A percentile compares a stretch with the other conserved stretches of the same genome.
Conservation (phyloP, 352 stramenopile species). For the Achlya hypogyna region DNA sequence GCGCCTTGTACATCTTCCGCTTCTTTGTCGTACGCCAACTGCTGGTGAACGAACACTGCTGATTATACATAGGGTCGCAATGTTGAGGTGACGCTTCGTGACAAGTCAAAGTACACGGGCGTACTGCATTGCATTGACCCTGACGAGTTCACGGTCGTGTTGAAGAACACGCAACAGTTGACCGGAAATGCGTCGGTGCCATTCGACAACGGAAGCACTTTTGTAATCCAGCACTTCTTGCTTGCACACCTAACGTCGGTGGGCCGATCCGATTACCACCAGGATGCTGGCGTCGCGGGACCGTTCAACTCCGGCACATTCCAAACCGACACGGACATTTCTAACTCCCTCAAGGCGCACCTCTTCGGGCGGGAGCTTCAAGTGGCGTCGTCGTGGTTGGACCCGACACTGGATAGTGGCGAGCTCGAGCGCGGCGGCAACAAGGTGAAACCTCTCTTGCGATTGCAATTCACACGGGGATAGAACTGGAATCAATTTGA, state of each 20-base stretch:
- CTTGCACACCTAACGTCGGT: conserved; percentile 53
- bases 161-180: conserved; percentile 62
- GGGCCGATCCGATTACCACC: conserved; percentile 51
- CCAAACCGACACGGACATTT: conserved; percentile 89
- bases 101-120: conserved; percentile 51
- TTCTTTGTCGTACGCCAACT: conserved; percentile 42
- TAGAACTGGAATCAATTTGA: conserved; percentile 94
- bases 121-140: conserved; percentile 76
- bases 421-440: conserved; percentile 48
- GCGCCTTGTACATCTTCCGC: conserved; percentile 69
- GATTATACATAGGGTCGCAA: conserved; percentile 36
- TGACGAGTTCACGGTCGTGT: conserved; percentile 72
- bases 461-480: conserved; percentile 20
- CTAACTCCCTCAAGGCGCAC: conserved; percentile 43
- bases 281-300: conserved; percentile 28
- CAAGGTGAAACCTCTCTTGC: conserved; percentile 23
- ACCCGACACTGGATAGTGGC: conserved; percentile 65
- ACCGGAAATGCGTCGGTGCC: conserved; percentile 26
- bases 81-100: conserved; percentile 57
- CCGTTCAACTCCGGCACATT: conserved; percentile 24
- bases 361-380: conserved; percentile 60
- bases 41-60: not conserved
- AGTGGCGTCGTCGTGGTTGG: conserved; percentile 65
- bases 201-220: conserved; percentile 63
- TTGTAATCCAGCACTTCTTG: conserved; percentile 63